Base-by-base conservation (phyloP, 164 flowering plant species). In the Tetrastigma voinierianum region DNA sequence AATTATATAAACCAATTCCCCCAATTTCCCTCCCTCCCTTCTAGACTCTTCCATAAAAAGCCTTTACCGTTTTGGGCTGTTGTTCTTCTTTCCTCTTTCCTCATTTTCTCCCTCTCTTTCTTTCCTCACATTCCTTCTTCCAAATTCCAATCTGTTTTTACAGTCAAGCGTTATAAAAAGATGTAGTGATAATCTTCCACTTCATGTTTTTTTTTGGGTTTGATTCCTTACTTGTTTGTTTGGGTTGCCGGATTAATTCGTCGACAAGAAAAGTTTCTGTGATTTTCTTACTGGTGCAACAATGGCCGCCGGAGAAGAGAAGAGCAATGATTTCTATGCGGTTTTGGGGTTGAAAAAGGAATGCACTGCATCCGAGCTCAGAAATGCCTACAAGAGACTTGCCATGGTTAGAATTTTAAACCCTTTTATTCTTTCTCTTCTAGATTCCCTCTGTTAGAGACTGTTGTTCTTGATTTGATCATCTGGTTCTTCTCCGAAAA, bases 351-450 rank as follows among this genome's bases (percentile, higher is more conserved):
- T 94, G 83, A 71, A 79, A n/a, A 94, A 89, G 77, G 91, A 90
- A 72, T 94, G 96, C 79, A 69, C 93, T 4, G 66, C 76, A 0
- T 47, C 81, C 16, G 97, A 94, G 67, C 86, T 94, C 48, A 72
- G 80, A 58, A 77, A 67, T 61, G 93, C 97, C 9, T 94, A 94
- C 70, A 94, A 90, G 89, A 87, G 82, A 61, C 92, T 94, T 46
- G 98, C 98, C 1, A 64, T 90, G 94, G 98, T 93, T 44, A 77
- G 90, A 67, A 8, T 49, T 55, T 16, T 7, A 17, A 40, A 23
- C 20, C 20, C 23, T 51, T 61, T 46, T n/a, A n/a, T n/a, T n/a
- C n/a, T 47, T 57, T 71, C 51, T 43, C 11, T 15, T 46, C 51
- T 32, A 16, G 13, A 25, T 43, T 21, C 18, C 21, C 53, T 62